Percentiles rank a stretch among this genome's conserved stretches.
Conservation (phyloP, 2,329 filamentous ascomycete genomes). For the Phialemonium atrogriseum region DNA sequence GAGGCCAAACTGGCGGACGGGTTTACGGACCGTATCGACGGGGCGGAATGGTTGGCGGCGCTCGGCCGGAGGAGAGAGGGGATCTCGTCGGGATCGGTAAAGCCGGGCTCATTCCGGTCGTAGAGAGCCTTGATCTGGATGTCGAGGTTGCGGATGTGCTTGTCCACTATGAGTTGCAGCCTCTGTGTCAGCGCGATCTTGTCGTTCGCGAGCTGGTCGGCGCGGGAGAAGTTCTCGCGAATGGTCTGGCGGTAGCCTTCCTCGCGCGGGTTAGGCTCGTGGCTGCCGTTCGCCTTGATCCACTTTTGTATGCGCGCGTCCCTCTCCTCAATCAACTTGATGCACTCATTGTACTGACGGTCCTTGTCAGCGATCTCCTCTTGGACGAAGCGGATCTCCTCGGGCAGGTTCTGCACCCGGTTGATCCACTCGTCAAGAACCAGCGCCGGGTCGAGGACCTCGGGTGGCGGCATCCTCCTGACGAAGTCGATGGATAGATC, state of each 20-base stretch:
- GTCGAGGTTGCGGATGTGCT: conserved; percentile 56
- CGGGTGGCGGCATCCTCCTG: conserved; percentile 53
- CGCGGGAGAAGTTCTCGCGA: conserved; percentile 57
- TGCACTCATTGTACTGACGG: conserved; percentile 58
- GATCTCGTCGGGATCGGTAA: conserved; percentile 53
- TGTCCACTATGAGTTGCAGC: conserved; percentile 49
- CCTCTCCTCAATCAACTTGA: conserved; percentile 60
- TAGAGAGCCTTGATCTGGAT: conserved; percentile 53
- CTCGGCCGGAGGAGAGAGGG: conserved; percentile 54
- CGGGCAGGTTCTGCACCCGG: conserved; percentile 68
- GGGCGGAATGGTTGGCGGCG: conserved; percentile 40
- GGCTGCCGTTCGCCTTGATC: conserved; percentile 68
- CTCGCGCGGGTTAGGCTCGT: conserved; percentile 68
- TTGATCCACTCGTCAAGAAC: conserved; percentile 75
- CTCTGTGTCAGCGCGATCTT: conserved; percentile 65
- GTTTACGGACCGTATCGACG: conserved; percentile 33
- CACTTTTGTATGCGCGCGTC: conserved; percentile 73
- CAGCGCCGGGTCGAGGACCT: conserved; percentile 55
- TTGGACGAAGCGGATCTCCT: conserved; percentile 75
- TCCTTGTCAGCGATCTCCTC: conserved; percentile 80
- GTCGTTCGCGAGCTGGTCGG: conserved; percentile 64
- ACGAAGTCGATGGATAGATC: conserved; percentile 64
- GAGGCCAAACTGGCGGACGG: conserved; percentile 31
- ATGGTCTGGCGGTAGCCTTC: conserved; percentile 58
- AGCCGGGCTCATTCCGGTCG: conserved; percentile 53